phyloP scores from a whole-genome alignment of 305 asterid species.

The Fraxinus sp. region DNA sequence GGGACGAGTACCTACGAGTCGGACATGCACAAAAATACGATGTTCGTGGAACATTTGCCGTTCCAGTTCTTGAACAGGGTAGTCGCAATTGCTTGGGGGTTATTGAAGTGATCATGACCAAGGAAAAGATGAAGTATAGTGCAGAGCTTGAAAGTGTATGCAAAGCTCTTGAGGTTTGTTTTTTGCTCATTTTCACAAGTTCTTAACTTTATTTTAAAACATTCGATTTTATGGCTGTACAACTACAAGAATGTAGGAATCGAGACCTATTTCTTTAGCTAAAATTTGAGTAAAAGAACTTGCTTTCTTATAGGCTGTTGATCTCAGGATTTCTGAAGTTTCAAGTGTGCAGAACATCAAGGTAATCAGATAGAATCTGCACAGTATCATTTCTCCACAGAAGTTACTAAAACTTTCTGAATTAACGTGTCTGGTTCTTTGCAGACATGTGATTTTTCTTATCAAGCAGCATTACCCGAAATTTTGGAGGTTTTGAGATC shows the following conservation, averaged over 20 bases:
- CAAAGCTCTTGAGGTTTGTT: conserved; percentile 83
- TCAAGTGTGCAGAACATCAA: conserved; percentile 39
- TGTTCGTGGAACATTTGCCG: conserved; percentile 81
- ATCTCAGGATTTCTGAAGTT: conserved; percentile 60
- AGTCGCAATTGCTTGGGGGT: conserved; percentile 77
- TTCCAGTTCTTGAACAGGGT: conserved; percentile 79
- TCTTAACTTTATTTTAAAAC: background rate
- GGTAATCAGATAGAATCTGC: conserved; percentile 42
- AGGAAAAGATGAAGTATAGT: conserved; percentile 69
- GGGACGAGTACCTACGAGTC: conserved; percentile 72
- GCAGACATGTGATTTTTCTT: conserved; percentile 60
- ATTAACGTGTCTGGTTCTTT: conserved; percentile 18
- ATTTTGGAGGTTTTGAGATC: conserved; percentile 59
- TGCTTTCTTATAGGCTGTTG: conserved; percentile 67
- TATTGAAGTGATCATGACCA: conserved; percentile 76
- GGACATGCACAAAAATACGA: conserved; percentile 62
- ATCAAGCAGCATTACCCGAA: conserved; percentile 78
- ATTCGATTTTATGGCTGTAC: background rate
- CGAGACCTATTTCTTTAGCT: background rate
- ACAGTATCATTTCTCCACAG: background rate
- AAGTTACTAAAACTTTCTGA: conserved; percentile 2
- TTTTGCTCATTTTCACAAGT: background rate
- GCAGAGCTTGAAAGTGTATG: conserved; percentile 78
- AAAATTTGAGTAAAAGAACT: background rate
- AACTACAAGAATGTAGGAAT: background rate